Evolutionary conservation across 164 flowering plant species (phyloP).

Genomic region (Stephania cephalantha): DNA sequence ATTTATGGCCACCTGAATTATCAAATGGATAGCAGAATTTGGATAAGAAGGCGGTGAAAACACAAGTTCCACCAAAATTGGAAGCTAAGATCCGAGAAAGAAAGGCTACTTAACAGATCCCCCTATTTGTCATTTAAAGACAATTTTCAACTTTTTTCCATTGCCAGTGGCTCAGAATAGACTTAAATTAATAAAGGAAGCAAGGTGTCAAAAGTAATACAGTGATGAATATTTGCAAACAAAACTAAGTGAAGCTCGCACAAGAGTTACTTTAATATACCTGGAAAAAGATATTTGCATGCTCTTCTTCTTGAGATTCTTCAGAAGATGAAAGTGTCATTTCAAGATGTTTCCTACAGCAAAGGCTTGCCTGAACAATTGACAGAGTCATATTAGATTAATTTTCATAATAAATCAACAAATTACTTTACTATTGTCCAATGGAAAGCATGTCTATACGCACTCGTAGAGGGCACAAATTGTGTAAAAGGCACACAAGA

Average conservation of each 20-base stretch:
- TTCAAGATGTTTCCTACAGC: constrained; percentile 77
- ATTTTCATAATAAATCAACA: not conserved
- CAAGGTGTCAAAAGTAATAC: not conserved
- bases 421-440: constrained; percentile 3
- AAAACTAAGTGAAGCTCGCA: not conserved
- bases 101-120: not conserved
- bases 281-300: constrained; percentile 53
- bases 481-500: not conserved
- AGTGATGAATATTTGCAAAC: not conserved
- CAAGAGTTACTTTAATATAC: constrained; percentile 23
- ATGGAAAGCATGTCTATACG: not conserved
- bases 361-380: constrained; percentile 54
- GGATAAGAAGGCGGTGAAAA: not conserved
- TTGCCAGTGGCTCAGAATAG: not conserved
- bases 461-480: not conserved
- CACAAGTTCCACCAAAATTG: not conserved
- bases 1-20: not conserved
- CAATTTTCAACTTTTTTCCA: not conserved
- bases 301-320: constrained; percentile 73
- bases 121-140: not conserved
- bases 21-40: not conserved
- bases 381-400: not conserved
- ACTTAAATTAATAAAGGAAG: not conserved
- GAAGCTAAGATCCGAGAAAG: not conserved
- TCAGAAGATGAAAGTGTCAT: constrained; percentile 58